Conservation (phyloP, 2,329 filamentous ascomycete species). For the Trichoderma guizhouense region DNA sequence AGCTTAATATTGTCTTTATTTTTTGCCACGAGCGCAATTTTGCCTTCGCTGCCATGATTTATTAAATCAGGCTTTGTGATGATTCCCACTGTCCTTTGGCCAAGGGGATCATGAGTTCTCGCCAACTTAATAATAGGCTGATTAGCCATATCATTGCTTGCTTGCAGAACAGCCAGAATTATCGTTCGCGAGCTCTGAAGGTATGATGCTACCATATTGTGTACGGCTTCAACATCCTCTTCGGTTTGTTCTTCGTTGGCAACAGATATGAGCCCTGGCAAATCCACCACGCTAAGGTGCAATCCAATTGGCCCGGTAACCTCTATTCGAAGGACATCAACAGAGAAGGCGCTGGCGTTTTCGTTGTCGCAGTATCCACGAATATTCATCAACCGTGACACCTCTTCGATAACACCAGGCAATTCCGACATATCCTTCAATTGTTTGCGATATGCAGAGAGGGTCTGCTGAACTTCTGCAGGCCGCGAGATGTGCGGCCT, state of each 20-base stretch:
- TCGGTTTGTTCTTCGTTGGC: neutral
- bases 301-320: neutral
- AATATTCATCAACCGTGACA: neutral
- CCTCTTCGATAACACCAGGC: neutral
- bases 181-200: neutral
- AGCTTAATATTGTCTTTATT: neutral
- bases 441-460: neutral
- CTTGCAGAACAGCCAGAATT: neutral
- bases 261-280: neutral
- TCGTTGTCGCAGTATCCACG: neutral
- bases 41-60: neutral
- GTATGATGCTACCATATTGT: neutral
- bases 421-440: neutral
- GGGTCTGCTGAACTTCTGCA: neutral
- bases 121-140: neutral
- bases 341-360: neutral
- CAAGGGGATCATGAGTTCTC: neutral
- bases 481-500: neutral
- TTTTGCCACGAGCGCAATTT: neutral
- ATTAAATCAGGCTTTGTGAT: slow-evolving; percentile 4
- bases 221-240: neutral
- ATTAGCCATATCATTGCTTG: neutral
- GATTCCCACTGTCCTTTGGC: neutral
- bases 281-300: slow-evolving; percentile 4
- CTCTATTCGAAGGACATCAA: neutral